Evolutionary conservation across 768 basidiomycete species (phyloP).

Genomic region (Mycena galopus): DNA sequence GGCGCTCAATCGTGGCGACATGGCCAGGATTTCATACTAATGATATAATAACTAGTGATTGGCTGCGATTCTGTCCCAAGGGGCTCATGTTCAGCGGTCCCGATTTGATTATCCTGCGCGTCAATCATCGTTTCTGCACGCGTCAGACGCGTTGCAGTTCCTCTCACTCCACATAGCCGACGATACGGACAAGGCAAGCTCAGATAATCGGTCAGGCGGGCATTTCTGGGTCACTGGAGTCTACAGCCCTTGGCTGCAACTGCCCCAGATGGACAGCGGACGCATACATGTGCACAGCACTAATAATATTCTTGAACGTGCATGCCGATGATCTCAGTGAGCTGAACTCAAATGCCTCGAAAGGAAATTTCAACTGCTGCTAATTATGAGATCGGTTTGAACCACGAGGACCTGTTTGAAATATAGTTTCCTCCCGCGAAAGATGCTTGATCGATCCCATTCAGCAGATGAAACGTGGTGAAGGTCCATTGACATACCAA

Average conservation of each 20-base stretch:
- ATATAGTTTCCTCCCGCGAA: no score
- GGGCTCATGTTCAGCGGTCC: background rate
- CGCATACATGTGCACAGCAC: background rate
- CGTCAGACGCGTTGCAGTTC: background rate
- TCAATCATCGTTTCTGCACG: background rate
- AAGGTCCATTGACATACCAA: no score
- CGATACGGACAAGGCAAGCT: background rate
- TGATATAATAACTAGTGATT: background rate
- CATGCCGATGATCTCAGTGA: background rate
- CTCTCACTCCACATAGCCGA: background rate
- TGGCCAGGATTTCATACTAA: background rate
- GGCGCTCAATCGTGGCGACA: no score
- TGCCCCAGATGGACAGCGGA: background rate
- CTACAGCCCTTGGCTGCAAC: background rate
- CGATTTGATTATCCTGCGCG: constrained; percentile 1
- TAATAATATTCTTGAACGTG: background rate
- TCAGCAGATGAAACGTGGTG: no score
- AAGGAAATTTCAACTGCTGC: no score
- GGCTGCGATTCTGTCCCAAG: background rate
- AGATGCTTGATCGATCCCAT: no score
- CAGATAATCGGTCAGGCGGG: background rate
- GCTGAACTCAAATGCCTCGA: background rate
- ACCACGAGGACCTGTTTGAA: no score
- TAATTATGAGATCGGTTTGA: no score
- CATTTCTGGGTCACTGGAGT: background rate